Conservation (phyloP, 306 rosid genomes). For the Heteromeles arbutifolia region DNA sequence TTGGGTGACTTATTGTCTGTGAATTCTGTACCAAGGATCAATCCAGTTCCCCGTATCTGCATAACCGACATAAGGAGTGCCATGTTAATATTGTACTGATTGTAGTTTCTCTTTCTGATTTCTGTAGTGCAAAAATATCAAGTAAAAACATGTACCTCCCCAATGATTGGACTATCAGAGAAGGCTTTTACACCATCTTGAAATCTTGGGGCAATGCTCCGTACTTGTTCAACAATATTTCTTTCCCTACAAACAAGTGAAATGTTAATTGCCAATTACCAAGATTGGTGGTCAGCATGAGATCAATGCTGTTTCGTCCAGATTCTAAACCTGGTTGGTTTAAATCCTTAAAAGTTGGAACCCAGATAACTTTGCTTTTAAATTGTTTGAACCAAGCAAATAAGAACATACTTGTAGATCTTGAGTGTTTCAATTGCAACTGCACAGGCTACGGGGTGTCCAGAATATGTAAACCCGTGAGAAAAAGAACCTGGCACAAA, state of each 20-base stretch:
- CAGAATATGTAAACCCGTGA: constrained; percentile 95
- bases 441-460: constrained; percentile 80
- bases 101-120: constrained; percentile 2
- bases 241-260: constrained; percentile 59
- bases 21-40: constrained; percentile 75
- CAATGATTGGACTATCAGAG: constrained; percentile 73
- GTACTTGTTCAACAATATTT: constrained; percentile 53
- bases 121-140: constrained; percentile 4
- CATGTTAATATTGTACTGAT: neutral
- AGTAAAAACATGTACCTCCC: constrained; percentile 58
- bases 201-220: constrained; percentile 55
- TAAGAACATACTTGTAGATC: constrained; percentile 69
- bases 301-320: neutral
- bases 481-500: constrained; percentile 46
- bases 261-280: constrained; percentile 31
- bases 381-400: constrained; percentile 6
- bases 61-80: constrained; percentile 11
- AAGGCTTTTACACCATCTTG: constrained; percentile 84
- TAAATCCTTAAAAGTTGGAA: neutral
- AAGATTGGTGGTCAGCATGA: constrained; percentile 38
- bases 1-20: constrained; percentile 82
- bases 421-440: constrained; percentile 91
- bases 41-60: constrained; percentile 89
- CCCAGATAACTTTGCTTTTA: neutral
- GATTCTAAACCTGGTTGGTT: neutral